Evolutionary conservation across 2,329 filamentous ascomycete species (phyloP).

Genomic region (Neonectria coccinea): DNA sequence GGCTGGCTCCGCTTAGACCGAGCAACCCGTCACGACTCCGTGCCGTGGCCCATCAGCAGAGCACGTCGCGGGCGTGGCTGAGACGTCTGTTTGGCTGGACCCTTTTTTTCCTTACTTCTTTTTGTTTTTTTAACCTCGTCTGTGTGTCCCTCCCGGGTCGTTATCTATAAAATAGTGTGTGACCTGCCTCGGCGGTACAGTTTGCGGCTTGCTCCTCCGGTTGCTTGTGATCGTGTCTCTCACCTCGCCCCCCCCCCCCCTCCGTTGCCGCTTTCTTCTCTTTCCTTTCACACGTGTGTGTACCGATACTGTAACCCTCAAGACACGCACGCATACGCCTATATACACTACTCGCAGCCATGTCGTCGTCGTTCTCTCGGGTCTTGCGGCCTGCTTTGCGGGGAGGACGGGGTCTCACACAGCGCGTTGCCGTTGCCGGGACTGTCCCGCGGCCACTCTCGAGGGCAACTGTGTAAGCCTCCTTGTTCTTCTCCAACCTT

Average conservation of each 20-base stretch:
- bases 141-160: neutral
- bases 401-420: constrained; percentile 54
- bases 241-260: constrained; percentile 8
- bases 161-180: constrained; percentile 1
- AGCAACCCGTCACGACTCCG: constrained; percentile 8
- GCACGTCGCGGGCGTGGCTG: constrained; percentile 2
- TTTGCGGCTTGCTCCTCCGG: neutral
- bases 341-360: constrained; percentile 27
- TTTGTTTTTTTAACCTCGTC: neutral
- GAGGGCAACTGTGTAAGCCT: constrained; percentile 45
- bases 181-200: neutral
- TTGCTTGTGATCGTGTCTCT: constrained; percentile 1
- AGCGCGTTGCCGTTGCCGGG: constrained; percentile 42
- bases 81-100: neutral
- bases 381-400: constrained; percentile 64
- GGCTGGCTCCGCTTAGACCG: constrained; percentile 27
- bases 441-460: constrained; percentile 38
- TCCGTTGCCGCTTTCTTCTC: neutral
- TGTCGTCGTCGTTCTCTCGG: constrained; percentile 62
- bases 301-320: neutral
- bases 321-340: neutral
- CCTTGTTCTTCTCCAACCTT: neutral
- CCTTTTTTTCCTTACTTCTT: neutral
- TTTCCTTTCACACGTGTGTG: neutral
- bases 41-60: constrained; percentile 9